Evolutionary conservation across 1,139 yeast species (phyloP), one percentile per base, ranked within the genome.

Genomic region (Scheffersomyces segobiensis): DNA sequence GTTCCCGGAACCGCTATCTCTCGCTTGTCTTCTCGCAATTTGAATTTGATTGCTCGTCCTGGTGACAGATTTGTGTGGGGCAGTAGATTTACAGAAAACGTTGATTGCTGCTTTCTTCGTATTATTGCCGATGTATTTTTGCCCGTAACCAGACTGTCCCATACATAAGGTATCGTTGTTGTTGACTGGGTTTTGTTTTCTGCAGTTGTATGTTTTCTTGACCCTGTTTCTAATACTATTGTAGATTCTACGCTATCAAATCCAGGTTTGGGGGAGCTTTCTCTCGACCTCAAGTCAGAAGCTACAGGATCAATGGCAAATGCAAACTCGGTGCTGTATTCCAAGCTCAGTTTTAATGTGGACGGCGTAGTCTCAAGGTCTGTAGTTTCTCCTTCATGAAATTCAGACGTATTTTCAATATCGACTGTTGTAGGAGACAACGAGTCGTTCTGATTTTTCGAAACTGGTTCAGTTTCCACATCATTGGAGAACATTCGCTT

Each of bases 31-130:
- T 57, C 55, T 32, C 58, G 60, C 14, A 60, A 49, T 46, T 61
- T 59, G 52, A 60, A 60, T 24, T 60, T 60, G 48, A 60, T 52
- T 18, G 60, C 55, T 18, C 54, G 49, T 5, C 62, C 61, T 2
- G 62, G 58, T 39, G 59, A 56, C n/a, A 55, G 50, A 47, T 59
- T 59, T 24, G 62, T 60, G 56, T 55, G 59, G 4, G 62, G 62
- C 46, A 32, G 56, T 19, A 60, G 59, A 26, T 57, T 57, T 57
- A 57, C 59, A 42, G 26, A 48, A 53, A 49, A 51, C 19, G 22
- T 54, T 17, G 49, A 10, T n/a, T 18, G 50, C 46, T 22, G 46
- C 2, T 50, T 32, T 5, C 42, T 56, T 19, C 14, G 56, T 52
- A 5, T 54, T 55, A 32, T 54, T 56, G 46, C 52, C 50, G 22